Evolutionary conservation across 768 basidiomycete species (phyloP).

Genomic region (Phlebiopsis gigantea): DNA sequence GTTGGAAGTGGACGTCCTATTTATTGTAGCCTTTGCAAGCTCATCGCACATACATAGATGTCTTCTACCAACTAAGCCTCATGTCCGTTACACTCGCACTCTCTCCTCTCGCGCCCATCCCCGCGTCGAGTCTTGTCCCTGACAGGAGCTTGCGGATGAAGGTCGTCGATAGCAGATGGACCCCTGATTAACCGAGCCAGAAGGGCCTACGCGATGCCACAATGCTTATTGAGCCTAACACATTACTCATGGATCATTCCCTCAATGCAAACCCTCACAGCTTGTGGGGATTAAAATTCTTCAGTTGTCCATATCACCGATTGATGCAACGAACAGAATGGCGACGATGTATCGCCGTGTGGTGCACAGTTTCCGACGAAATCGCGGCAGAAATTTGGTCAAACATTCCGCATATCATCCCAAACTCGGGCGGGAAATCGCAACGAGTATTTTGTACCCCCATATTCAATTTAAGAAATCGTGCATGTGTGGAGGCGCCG

Average conservation of each 20-base stretch:
- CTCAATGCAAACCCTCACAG: neutral
- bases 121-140: neutral
- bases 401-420: neutral
- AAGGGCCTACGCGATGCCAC: neutral
- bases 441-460: too few relatives aligned
- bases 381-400: neutral
- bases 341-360: neutral
- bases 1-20: neutral
- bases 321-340: neutral
- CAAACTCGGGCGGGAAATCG: too few relatives aligned
- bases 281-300: neutral
- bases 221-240: slow-evolving; percentile 7
- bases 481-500: neutral
- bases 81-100: neutral
- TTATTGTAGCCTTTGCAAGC: neutral
- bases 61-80: neutral
- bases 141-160: neutral
- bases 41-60: neutral
- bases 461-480: too few relatives aligned
- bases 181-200: neutral
- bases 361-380: neutral
- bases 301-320: neutral
- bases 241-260: neutral
- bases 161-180: neutral
- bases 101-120: neutral